Base-by-base conservation (phyloP, 441 rosid genomes). In the Hypseocharis bilobata region DNA sequence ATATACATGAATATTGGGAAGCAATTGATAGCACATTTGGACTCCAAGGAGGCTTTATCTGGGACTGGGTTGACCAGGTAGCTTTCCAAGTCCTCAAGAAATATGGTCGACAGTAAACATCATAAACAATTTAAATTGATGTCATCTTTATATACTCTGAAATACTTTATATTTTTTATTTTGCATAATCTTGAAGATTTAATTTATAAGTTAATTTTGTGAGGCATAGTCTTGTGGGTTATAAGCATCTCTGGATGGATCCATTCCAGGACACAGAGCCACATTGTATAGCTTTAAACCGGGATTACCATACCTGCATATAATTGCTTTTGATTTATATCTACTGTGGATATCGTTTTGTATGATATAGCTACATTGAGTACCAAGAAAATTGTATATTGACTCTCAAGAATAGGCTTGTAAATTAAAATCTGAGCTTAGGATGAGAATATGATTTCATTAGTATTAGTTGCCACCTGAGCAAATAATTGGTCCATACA, bases 61-160 rank as follows among this genome's bases (percentile, higher is more conserved):
- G 99, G 99, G 99, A 93, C 0, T 93, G 99, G 99, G 95, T 79
- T 77, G 99, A 93, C 72, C 93, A 91, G 97, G 99, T 92, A 75
- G 73, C 59, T 32, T 23, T 71, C 44, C 38, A 45, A 26, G 60
- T 69, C 45, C 40, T 65, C 59, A 1, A 63, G 54, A 61, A 60
- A 30, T 27, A 60, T 63, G 62, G 40, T 28, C 17, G 40, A 59
- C 25, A 3, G 52, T 44, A 49, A 22, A 25, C 32, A 64, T 36
- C 28, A 60, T 52, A 45, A 36, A 23, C 27, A 22, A 14, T 72
- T 55, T 55, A 7, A 6, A 51, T 45, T 51, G 34, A 19, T 52
- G 59, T 16, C 66, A 51, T 62, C 19, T 26, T 55, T 54, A 32
- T 54, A 27, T 54, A 26, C 59, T 26, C 32, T 3, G 59, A 25